Evolutionary conservation across 2,329 filamentous ascomycete species (phyloP).

Genomic region (Dryadomyces sulphureus): DNA sequence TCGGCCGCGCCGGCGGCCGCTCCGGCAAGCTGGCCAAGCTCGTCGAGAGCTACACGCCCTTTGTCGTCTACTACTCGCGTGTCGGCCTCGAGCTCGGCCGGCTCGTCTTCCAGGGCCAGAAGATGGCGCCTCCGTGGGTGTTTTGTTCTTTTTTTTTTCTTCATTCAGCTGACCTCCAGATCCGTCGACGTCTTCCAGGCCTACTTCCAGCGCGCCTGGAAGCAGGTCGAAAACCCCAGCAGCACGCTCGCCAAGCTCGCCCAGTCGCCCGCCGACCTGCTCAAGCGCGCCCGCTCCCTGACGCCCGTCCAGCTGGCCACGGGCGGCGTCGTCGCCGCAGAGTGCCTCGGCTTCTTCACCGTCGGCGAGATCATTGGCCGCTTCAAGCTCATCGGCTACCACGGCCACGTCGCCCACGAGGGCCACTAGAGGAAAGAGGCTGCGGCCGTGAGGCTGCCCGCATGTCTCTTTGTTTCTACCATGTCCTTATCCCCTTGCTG

Average conservation of each 20-base stretch:
- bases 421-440: too few relatives aligned
- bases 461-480: slow-evolving; percentile 1
- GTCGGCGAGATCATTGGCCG: slow-evolving; percentile 93
- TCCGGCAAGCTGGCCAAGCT: slow-evolving; percentile 66
- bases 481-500: slow-evolving; percentile 1
- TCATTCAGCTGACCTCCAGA: slow-evolving; percentile 27
- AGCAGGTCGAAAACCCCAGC: slow-evolving; percentile 41
- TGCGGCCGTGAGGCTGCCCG: too few relatives aligned
- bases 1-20: slow-evolving; percentile 68
- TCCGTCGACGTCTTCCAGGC: slow-evolving; percentile 68
- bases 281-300: slow-evolving; percentile 47
- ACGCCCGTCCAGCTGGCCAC: slow-evolving; percentile 55
- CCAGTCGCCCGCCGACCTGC: slow-evolving; percentile 24
- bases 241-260: slow-evolving; percentile 19
- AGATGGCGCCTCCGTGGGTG: slow-evolving; percentile 90
- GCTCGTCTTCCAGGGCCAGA: slow-evolving; percentile 74
- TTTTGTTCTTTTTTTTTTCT: background rate
- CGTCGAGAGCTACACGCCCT: slow-evolving; percentile 76
- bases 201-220: slow-evolving; percentile 66
- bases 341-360: slow-evolving; percentile 93
- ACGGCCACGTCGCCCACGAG: slow-evolving; percentile 46
- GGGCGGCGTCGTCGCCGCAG: slow-evolving; percentile 65
- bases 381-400: slow-evolving; percentile 90
- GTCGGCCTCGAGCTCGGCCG: slow-evolving; percentile 79
- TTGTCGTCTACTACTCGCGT: slow-evolving; percentile 80